A percentile compares a stretch with the other conserved stretches of the same genome.
These are phyloP conservation scores for Puccinia novopanici DNA, from an alignment of 1,284 basidiomycete genomes.

Conservation along the genomic window DNA sequence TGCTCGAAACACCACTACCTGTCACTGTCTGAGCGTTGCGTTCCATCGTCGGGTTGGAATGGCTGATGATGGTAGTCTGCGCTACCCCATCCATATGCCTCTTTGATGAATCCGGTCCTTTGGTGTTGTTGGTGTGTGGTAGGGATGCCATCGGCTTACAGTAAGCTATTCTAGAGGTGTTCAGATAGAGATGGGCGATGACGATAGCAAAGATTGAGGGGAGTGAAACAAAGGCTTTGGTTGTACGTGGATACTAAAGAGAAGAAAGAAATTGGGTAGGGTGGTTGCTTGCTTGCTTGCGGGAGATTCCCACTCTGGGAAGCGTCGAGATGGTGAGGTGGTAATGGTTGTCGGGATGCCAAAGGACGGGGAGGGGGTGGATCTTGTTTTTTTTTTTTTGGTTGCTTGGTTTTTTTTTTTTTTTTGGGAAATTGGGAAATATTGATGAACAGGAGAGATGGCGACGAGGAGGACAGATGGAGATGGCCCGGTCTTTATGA, in stretches of 20 bases:
- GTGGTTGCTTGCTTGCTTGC: not conserved
- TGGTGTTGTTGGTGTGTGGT: not conserved
- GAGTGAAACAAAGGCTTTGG: conserved; percentile 27
- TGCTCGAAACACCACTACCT: not conserved
- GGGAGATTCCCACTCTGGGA: not conserved
- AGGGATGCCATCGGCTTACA: conserved; percentile 4
- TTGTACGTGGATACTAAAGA: conserved; percentile 22
- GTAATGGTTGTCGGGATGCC: conserved; percentile 9
- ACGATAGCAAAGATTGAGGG: not conserved
- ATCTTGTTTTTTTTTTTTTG: not conserved
- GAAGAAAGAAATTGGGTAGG: not conserved
- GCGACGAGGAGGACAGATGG: not conserved
- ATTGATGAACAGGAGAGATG: conserved; percentile 4
- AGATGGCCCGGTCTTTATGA: not conserved
- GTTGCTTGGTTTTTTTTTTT: not conserved
- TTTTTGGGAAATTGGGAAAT: not conserved
- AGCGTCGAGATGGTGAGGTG: not conserved
- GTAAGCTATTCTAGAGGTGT: not conserved
- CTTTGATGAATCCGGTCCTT: conserved; percentile 16
- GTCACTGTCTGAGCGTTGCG: not conserved
- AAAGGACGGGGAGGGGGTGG: not conserved
- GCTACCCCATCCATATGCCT: not conserved
- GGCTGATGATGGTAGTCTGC: conserved; percentile 19
- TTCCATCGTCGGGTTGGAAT: conserved; percentile 28
- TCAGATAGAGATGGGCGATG: not conserved